Evolutionary conservation across 2,329 filamentous ascomycete species (phyloP).

Genomic region (Geoglossum cookeanum): DNA sequence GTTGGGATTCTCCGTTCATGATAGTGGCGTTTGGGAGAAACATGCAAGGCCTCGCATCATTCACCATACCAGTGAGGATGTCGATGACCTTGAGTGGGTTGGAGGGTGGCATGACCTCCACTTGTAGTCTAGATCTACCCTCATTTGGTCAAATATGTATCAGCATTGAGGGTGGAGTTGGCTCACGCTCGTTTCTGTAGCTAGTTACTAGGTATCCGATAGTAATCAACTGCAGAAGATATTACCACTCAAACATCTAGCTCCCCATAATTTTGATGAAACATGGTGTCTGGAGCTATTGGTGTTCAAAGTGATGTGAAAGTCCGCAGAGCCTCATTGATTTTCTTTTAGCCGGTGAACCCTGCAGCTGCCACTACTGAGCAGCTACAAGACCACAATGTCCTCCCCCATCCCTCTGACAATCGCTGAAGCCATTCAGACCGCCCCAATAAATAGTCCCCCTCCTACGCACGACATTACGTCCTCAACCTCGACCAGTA

Average conservation of each 20-base stretch:
- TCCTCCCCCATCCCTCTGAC: not conserved
- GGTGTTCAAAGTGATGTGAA: not conserved
- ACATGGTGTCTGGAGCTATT: too few relatives aligned
- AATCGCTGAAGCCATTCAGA: constrained; percentile 61
- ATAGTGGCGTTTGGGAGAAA: constrained; percentile 10
- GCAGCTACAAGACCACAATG: not conserved
- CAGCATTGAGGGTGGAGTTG: not conserved
- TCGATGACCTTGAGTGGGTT: constrained; percentile 83
- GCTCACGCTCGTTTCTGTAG: not conserved
- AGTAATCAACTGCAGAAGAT: constrained; percentile 1
- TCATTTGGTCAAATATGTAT: not conserved
- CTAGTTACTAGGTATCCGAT: constrained; percentile 2
- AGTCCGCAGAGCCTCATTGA: not conserved
- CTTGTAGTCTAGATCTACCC: constrained; percentile 27
- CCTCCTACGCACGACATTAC: constrained; percentile 59
- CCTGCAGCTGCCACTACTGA: not conserved
- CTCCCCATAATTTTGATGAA: not conserved
- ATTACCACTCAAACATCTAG: not conserved
- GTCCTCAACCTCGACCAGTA: constrained; percentile 55
- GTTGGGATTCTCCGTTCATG: constrained; percentile 6
- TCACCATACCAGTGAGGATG: constrained; percentile 48
- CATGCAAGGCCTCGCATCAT: constrained; percentile 19
- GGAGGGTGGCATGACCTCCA: constrained; percentile 66
- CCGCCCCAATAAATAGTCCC: constrained; percentile 58
- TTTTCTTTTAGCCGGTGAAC: not conserved